Percentiles rank a stretch among this genome's conserved stretches.
These are phyloP conservation scores for Apiospora kogelbergensis DNA, from an alignment of 2,329 filamentous ascomycete species.

Conservation along the genomic window DNA sequence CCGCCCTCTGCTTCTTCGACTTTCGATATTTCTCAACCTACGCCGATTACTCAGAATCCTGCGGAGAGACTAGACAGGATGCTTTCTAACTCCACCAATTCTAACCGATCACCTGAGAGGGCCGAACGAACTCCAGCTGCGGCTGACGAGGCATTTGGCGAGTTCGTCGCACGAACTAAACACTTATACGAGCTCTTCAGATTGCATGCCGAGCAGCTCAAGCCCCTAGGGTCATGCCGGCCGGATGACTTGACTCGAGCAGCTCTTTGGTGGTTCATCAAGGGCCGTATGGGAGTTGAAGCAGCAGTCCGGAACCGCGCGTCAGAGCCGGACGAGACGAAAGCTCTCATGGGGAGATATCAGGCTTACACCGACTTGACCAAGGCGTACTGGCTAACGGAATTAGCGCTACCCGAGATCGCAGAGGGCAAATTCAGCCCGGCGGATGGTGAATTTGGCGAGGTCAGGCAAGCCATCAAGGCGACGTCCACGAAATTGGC, in stretches of 20 bases:
- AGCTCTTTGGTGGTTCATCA: conserved; percentile 87
- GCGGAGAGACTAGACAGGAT: conserved; percentile 15
- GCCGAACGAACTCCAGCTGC: conserved; percentile 35
- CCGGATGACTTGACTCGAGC: conserved; percentile 70
- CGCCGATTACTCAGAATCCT: conserved; percentile 26
- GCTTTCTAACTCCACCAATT: conserved; percentile 7
- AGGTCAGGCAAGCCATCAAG: conserved; percentile 55
- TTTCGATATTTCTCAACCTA: conserved; percentile 27
- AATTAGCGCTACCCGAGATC: conserved; percentile 53
- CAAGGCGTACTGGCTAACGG: conserved; percentile 81
- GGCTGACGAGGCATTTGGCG: conserved; percentile 57
- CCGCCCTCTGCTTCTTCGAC: conserved; percentile 27
- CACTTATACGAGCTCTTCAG: conserved; percentile 77
- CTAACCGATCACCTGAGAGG: conserved; percentile 25
- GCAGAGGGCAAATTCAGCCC: conserved; percentile 41
- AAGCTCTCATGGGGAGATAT: conserved; percentile 57
- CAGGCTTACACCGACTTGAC: conserved; percentile 85
- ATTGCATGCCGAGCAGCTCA: conserved; percentile 72
- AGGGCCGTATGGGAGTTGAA: conserved; percentile 76
- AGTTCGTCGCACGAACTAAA: conserved; percentile 69
- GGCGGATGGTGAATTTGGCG: conserved; percentile 48
- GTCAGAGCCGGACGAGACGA: conserved; percentile 51
- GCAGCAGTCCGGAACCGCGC: conserved; percentile 65
- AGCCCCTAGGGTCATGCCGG: conserved; percentile 62
- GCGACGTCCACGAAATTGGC: conserved; percentile 72